These are phyloP conservation scores for Saprolegnia parasitica DNA, from an alignment of 352 stramenopile species.

Conservation along the genomic window DNA sequence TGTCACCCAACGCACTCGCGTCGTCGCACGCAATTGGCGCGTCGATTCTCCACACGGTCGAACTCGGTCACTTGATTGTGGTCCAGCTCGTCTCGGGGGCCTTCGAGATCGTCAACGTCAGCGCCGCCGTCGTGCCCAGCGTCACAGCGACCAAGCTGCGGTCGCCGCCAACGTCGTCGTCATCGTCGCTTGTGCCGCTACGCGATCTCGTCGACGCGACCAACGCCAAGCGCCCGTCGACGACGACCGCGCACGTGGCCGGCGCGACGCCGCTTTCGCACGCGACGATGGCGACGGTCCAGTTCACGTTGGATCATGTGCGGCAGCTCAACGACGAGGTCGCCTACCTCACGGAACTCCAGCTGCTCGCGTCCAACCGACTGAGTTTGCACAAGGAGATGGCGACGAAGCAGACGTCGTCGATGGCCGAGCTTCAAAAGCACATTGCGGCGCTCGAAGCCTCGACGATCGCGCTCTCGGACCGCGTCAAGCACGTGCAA, in stretches of 20 bases:
- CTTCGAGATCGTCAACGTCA: slow-evolving; percentile 80
- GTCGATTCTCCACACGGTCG: slow-evolving; percentile 10
- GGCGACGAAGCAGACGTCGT: slow-evolving; percentile 45
- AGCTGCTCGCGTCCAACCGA: slow-evolving; percentile 57
- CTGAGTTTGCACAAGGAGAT: slow-evolving; percentile 57
- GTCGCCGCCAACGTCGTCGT: slow-evolving; percentile 33
- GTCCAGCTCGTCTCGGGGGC: slow-evolving; percentile 61
- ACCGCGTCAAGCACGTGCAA: slow-evolving; percentile 57
- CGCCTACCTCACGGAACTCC: slow-evolving; percentile 67
- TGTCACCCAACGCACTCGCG: slow-evolving; percentile 41
- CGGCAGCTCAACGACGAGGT: slow-evolving; percentile 75
- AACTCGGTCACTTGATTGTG: slow-evolving; percentile 58
- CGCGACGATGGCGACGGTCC: slow-evolving; percentile 62
- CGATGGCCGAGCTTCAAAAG: slow-evolving; percentile 41
- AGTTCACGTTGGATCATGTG: slow-evolving; percentile 69
- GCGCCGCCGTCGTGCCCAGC: slow-evolving; percentile 42
- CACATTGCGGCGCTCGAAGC: slow-evolving; percentile 35
- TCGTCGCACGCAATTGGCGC: background rate
- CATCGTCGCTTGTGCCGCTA: background rate
- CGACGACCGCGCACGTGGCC: slow-evolving; percentile 37
- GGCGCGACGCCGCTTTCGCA: slow-evolving; percentile 58
- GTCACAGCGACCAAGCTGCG: slow-evolving; percentile 26
- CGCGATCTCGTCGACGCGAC: background rate
- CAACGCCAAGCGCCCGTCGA: slow-evolving; percentile 30
- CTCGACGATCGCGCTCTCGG: slow-evolving; percentile 41